Evolutionary conservation across 257 asterid genomes (phyloP).

Genomic region (Rhazya stricta): DNA sequence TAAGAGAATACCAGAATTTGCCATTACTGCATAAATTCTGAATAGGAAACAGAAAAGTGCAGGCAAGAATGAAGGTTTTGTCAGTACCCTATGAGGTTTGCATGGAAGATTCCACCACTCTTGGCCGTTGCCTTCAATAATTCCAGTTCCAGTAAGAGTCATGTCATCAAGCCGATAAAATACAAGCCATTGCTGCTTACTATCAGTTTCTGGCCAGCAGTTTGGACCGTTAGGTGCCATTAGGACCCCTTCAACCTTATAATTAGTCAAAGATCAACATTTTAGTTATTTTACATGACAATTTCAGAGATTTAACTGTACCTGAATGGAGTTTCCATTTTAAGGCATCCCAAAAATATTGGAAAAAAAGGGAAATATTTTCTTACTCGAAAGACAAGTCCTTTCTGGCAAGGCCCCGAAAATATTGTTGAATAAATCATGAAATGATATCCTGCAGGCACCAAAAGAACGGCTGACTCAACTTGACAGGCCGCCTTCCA

Average conservation of each 20-base stretch:
- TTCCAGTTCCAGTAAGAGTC: conserved; percentile 72
- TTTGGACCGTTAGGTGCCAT: conserved; percentile 96
- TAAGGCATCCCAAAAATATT: background rate
- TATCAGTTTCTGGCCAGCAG: conserved; percentile 82
- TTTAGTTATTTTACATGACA: background rate
- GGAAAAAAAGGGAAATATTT: no score
- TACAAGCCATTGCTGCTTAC: conserved; percentile 85
- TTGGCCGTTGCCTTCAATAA: conserved; percentile 84
- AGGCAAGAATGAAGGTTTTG: background rate
- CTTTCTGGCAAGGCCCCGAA: conserved; percentile 83
- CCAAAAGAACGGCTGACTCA: conserved; percentile 54
- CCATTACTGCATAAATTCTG: background rate
- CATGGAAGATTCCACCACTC: conserved; percentile 98
- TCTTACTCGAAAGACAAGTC: conserved; percentile 74
- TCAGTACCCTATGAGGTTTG: conserved; percentile 85
- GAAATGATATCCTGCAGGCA: conserved; percentile 47
- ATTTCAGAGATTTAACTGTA: background rate
- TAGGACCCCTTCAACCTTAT: conserved; percentile 72
- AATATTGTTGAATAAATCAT: conserved; percentile 75
- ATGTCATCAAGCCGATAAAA: conserved; percentile 65
- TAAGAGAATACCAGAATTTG: background rate
- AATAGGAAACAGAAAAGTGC: background rate
- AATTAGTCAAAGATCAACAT: background rate
- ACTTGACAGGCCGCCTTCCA: conserved; percentile 91
- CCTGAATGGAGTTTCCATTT: background rate